phyloP scores from a whole-genome alignment of 345 rosid species.

The Eucalyptus erythrocorys region DNA sequence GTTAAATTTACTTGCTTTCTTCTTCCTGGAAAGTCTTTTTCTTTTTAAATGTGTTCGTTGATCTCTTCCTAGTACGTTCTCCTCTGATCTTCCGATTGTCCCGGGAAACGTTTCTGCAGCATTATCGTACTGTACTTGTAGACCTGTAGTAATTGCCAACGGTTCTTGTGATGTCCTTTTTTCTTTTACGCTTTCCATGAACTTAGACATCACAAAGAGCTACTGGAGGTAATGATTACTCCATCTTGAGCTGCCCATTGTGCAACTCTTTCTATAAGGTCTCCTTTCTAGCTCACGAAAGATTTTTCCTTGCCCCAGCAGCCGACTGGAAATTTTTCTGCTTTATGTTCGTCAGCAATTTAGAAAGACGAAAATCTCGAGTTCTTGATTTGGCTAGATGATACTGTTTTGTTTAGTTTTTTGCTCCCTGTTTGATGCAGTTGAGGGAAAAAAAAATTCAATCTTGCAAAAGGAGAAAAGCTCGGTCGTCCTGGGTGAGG shows the following conservation, averaged over 20 bases:
- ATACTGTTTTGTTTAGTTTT: neutral
- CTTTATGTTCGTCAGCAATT: neutral
- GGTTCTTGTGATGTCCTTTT: neutral
- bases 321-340: neutral
- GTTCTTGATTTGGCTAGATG: neutral
- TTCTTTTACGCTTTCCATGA: neutral
- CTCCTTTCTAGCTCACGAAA: neutral
- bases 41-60: neutral
- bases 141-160: neutral
- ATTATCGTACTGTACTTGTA: neutral
- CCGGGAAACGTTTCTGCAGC: neutral
- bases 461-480: neutral
- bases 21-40: neutral
- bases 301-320: neutral
- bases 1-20: neutral
- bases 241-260: neutral
- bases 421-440: neutral
- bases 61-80: conserved; percentile 9
- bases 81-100: conserved; percentile 13
- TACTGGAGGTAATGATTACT: neutral
- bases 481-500: neutral
- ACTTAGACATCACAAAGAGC: neutral
- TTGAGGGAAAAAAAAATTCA: neutral
- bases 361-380: neutral
- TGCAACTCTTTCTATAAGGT: neutral